Conservation (phyloP, 208 protist species). For the Leishmania aethiopica region DNA sequence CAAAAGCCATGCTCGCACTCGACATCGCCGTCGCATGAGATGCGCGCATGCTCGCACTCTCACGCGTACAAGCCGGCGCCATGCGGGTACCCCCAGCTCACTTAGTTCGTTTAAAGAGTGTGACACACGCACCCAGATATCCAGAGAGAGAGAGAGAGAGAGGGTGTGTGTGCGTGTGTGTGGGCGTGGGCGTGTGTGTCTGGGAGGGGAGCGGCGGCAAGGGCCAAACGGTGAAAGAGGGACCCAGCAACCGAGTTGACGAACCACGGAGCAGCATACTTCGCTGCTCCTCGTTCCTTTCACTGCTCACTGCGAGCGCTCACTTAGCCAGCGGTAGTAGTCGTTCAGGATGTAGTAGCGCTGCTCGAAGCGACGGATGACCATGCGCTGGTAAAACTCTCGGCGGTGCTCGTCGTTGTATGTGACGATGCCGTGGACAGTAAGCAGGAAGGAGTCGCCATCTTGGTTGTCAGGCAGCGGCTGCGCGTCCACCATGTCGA, state of each 20-base stretch:
- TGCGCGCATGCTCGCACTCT: background rate
- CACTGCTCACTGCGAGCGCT: conserved; percentile 40
- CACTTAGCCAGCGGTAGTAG: conserved; percentile 90
- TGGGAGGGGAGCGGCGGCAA: background rate
- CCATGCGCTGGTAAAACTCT: conserved; percentile 88
- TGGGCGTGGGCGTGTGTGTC: background rate
- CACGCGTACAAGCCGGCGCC: background rate
- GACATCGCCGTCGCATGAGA: background rate
- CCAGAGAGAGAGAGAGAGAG: background rate
- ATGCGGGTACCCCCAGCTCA: background rate
- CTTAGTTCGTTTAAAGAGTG: background rate
- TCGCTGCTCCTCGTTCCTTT: background rate
- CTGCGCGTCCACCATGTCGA: conserved; percentile 88
- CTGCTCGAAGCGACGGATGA: conserved; percentile 72
- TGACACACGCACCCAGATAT: background rate
- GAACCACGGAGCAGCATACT: background rate
- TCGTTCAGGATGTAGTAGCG: conserved; percentile 90
- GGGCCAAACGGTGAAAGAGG: background rate
- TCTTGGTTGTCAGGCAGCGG: conserved; percentile 83
- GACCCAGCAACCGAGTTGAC: background rate
- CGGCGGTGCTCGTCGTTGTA: conserved; percentile 89
- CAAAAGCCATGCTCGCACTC: background rate
- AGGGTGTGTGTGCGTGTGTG: background rate
- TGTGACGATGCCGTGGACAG: conserved; percentile 76
- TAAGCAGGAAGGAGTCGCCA: conserved; percentile 83